Evolutionary conservation across 306 rosid genomes (phyloP).

Genomic region (Carpinus fangiana): DNA sequence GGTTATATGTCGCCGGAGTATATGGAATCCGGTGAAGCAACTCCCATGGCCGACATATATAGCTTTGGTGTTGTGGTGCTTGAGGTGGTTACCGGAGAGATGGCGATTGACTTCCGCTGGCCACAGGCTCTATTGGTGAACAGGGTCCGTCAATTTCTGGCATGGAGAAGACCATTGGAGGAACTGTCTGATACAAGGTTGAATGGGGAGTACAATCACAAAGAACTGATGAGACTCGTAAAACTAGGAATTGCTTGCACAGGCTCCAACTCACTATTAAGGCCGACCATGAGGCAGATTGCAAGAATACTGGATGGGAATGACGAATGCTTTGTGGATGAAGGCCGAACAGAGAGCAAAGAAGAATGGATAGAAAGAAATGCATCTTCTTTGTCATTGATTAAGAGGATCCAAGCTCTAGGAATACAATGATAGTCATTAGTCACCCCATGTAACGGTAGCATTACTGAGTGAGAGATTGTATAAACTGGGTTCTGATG

Average conservation of each 20-base stretch:
- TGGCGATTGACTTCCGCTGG: slow-evolving; percentile 86
- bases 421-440: slow-evolving; percentile 67
- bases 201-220: slow-evolving; percentile 58
- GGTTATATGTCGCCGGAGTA: slow-evolving; percentile 95
- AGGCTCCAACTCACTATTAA: slow-evolving; percentile 45
- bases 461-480: slow-evolving; percentile 11
- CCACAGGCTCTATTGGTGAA: slow-evolving; percentile 84
- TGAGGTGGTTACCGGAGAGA: slow-evolving; percentile 71
- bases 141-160: slow-evolving; percentile 65
- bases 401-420: slow-evolving; percentile 84
- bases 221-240: slow-evolving; percentile 63
- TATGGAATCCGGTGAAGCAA: slow-evolving; percentile 70
- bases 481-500: slow-evolving; percentile 27
- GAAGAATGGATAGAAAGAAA: slow-evolving; percentile 76
- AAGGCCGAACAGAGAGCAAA: slow-evolving; percentile 43
- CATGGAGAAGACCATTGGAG: slow-evolving; percentile 55
- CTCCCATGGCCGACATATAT: slow-evolving; percentile 70
- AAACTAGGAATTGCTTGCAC: slow-evolving; percentile 76
- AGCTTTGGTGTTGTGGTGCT: slow-evolving; percentile 93
- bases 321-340: slow-evolving; percentile 46
- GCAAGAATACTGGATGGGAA: slow-evolving; percentile 78
- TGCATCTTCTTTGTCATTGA: slow-evolving; percentile 55
- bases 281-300: slow-evolving; percentile 87
- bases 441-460: neutral
- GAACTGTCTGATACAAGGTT: slow-evolving; percentile 69